These are phyloP conservation scores for Chaetomiaceae sp. DNA, from an alignment of 2,329 filamentous ascomycete genomes.

Conservation along the genomic window DNA sequence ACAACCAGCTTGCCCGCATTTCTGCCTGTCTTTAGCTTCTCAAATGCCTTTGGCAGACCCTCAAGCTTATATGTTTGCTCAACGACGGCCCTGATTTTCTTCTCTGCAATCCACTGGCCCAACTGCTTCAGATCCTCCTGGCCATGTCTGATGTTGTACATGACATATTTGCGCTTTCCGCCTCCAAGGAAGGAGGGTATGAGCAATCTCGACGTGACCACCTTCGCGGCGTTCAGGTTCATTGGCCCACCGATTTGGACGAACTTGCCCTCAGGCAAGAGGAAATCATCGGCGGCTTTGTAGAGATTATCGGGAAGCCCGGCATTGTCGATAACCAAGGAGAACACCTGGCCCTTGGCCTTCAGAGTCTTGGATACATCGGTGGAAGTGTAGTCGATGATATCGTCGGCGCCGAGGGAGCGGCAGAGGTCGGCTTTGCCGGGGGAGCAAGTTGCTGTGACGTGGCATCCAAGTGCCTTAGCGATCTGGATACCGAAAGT, in stretches of 20 bases:
- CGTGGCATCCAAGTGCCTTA: slow-evolving; percentile 55
- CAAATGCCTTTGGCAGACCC: slow-evolving; percentile 53
- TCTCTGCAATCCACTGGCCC: slow-evolving; percentile 52
- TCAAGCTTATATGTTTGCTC: slow-evolving; percentile 54
- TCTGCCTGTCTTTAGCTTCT: slow-evolving; percentile 52
- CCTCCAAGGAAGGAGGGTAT: slow-evolving; percentile 36
- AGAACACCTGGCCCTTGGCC: slow-evolving; percentile 45
- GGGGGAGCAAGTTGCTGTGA: slow-evolving; percentile 55
- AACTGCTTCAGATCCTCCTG: slow-evolving; percentile 46
- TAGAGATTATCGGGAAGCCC: slow-evolving; percentile 49
- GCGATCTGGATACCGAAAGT: slow-evolving; percentile 60
- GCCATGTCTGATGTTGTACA: slow-evolving; percentile 34
- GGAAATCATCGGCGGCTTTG: slow-evolving; percentile 46
- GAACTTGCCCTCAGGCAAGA: slow-evolving; percentile 47
- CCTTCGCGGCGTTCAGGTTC: slow-evolving; percentile 19
- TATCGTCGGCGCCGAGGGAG: slow-evolving; percentile 57
- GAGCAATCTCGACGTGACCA: slow-evolving; percentile 26
- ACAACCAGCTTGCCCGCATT: slow-evolving; percentile 57
- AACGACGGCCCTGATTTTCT: slow-evolving; percentile 53
- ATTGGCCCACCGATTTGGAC: slow-evolving; percentile 46
- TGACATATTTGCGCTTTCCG: slow-evolving; percentile 39
- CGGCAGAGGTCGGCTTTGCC: slow-evolving; percentile 54
- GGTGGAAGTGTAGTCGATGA: slow-evolving; percentile 54
- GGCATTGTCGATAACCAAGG: slow-evolving; percentile 55
- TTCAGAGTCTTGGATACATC: slow-evolving; percentile 46